Evolutionary conservation across 2,329 filamentous ascomycete species (phyloP), one percentile per base, ranked within the genome.

Genomic region (Fusarium sp.): DNA sequence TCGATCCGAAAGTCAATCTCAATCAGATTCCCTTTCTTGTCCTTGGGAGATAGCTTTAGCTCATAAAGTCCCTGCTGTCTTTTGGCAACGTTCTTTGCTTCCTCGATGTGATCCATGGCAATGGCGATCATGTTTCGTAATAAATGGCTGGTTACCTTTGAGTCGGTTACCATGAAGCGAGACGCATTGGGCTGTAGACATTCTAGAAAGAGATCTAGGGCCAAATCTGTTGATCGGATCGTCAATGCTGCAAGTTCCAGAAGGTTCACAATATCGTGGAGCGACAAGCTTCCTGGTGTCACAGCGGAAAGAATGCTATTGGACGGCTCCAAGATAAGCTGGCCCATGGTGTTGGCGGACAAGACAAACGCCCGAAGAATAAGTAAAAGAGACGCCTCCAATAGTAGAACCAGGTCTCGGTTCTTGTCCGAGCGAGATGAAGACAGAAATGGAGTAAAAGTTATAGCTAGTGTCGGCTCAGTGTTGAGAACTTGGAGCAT

Each of bases 81-180:
- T 18, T 48, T 63, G 4, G 42, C 45, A 12, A 35, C 57, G 1
- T 71, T 67, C 0, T 45, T 5, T 5, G 79, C 80, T 68, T 84
- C 81, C 28, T 82, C 81, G 20, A 84, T 79, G 60, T 85, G 83
- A 58, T 85, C 82, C 13, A 85, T 31, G 3, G 82, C 82, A 41
- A 85, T 81, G 3, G 80, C 82, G 39, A 80, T 80, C 14, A 81
- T 44, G 45, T 80, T 82, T 13, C 74, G 75, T 5, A 82, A 70
- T 44, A 84, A 80, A 66, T 82, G 77, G 3, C 67, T 67, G 13
- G 79, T 66, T 11, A 80, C 63, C 10, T 65, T 63, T 5, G 79
- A 2, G 4, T 47, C 48, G 1, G 78, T 5, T 69, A 72, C 28
- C 75, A 80, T 12, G 76, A 65, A 9, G 82, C 54, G 12, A 84